Evolutionary conservation across 2,329 filamentous ascomycete genomes (phyloP).

Genomic region (Fonsecaea pedrosoi): DNA sequence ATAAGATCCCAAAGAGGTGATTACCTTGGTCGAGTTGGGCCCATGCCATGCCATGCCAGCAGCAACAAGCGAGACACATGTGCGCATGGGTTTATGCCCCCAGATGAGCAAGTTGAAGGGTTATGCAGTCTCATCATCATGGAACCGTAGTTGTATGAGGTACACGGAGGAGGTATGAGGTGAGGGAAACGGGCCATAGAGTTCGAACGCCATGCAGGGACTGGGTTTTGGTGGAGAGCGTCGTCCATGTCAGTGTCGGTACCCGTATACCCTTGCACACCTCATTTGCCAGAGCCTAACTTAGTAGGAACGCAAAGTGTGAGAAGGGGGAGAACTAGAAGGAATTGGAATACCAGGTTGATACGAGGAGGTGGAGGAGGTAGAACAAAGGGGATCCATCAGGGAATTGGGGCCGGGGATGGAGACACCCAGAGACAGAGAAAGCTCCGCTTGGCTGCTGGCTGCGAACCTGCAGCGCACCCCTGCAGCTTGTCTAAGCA

Average conservation of each 20-base stretch:
- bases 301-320: conserved; percentile 8
- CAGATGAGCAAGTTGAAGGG: background rate
- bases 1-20: background rate
- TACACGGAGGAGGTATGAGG: background rate
- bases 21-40: background rate
- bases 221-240: background rate
- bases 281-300: conserved; percentile 2
- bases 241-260: background rate
- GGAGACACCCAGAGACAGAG: background rate
- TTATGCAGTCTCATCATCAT: background rate
- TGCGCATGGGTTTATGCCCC: background rate
- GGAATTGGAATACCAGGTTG: background rate
- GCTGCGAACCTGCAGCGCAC: too few species aligned
- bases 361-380: background rate
- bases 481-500: background rate
- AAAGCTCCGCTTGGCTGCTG: background rate
- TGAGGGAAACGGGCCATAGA: background rate
- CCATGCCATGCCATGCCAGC: background rate
- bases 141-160: conserved; percentile 4
- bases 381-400: background rate
- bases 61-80: background rate
- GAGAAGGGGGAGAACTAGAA: background rate
- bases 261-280: background rate
- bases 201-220: conserved; percentile 1
- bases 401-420: too few species aligned